Base-by-base conservation (phyloP, 805 yeast species). In the Candida maris region DNA sequence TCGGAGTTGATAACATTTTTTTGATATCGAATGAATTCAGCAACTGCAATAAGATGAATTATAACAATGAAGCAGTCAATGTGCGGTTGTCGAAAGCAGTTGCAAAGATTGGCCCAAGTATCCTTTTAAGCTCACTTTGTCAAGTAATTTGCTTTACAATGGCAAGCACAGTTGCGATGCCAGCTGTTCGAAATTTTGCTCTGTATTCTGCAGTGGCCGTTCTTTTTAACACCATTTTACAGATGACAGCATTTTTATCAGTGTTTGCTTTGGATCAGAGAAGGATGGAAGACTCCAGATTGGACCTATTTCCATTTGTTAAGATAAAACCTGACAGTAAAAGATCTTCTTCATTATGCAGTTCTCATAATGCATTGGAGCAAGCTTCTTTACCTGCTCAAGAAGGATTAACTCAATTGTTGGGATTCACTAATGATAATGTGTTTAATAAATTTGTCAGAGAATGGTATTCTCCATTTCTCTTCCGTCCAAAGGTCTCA, bases 1-100 rank as follows among this genome's bases (percentile, higher is more conserved):
- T 91, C 38, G 98, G 98, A n/a, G 87, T 91, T 19, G 98, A 91
- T 62, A 91, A 91, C 57, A 85, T 91, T 18, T 93, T 89, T 54
- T 65, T 91, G 46, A 76, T 91, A 15, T 81, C 87, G 1, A 89
- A 89, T 55, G 95, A 88, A 52, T 66, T 85, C 32, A 75, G 79
- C 28, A 62, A 69, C 14, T 72, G 79, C 19, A 73, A 73, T 31
- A 70, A 62, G 9, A 46, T 70, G 2, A 45, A 50, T 21, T 41
- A 44, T 26, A 46, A 50, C 27, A 64, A 62, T 32, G 71, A 75
- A 33, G 50, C 74, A 0, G 59, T 81, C 1, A 77, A 79, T 27
- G 70, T 73, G 31, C 69, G 87, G 37, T 68, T 89, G 3, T 67
- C 86, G 0, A 62, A 68, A 28, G 75, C 95, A 0, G 64, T 89